Evolutionary conservation across 2,329 filamentous ascomycete genomes (phyloP).

Genomic region (Zasmidium angulare): DNA sequence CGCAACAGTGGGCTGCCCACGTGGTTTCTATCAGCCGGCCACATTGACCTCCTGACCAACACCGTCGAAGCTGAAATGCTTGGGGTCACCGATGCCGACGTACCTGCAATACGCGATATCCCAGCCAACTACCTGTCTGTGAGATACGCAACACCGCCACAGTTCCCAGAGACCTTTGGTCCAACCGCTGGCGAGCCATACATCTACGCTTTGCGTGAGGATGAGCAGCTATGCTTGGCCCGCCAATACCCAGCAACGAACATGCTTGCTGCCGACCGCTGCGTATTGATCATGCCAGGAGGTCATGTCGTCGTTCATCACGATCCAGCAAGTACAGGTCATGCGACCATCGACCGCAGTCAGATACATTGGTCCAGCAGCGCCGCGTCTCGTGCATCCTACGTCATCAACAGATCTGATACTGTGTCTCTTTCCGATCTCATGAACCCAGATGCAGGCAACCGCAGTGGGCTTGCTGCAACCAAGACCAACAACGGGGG

Average conservation of each 20-base stretch:
- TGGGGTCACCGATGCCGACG: neutral
- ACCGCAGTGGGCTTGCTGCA: neutral
- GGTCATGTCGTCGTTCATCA: conserved; percentile 2
- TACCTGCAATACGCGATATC: neutral
- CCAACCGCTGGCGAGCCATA: neutral
- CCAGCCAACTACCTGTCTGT: neutral
- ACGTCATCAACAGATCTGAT: neutral
- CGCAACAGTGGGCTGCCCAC: conserved; percentile 2
- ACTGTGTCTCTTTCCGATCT: neutral
- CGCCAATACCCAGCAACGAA: conserved; percentile 4
- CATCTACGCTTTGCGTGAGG: neutral
- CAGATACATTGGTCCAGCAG: neutral
- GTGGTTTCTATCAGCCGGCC: neutral
- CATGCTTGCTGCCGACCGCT: neutral
- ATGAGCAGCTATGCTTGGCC: neutral
- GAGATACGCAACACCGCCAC: neutral
- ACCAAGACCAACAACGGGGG: neutral
- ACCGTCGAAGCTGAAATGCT: neutral
- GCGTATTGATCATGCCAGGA: neutral
- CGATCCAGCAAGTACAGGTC: neutral
- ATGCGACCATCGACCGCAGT: neutral
- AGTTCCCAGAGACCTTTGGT: neutral
- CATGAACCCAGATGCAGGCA: neutral
- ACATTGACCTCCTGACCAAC: neutral
- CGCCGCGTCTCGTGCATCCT: neutral